Conservation (phyloP, 2,329 filamentous ascomycete genomes). For the Neophaeococcomyces aloes region DNA sequence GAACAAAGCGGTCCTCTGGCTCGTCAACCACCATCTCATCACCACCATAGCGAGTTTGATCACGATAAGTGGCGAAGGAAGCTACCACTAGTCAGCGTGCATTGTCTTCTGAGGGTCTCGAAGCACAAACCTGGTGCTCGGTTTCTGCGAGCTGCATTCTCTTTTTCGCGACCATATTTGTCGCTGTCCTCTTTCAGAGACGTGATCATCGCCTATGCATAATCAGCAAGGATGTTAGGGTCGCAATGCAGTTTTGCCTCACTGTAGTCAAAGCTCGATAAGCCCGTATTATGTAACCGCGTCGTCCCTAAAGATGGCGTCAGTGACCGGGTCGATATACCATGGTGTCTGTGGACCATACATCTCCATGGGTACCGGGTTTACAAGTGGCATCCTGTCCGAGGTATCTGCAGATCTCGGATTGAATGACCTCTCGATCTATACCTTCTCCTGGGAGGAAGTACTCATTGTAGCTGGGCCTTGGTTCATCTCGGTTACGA, state of each 20-base stretch:
- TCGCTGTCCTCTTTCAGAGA: conserved; percentile 45
- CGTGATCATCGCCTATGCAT: conserved; percentile 42
- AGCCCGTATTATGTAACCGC: conserved; percentile 67
- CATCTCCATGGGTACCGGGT: conserved; percentile 60
- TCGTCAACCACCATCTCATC: conserved; percentile 8
- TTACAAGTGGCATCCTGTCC: conserved; percentile 70
- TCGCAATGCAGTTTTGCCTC: conserved; percentile 28
- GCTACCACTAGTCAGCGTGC: conserved; percentile 10
- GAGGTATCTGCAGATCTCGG: conserved; percentile 73
- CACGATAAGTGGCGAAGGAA: conserved; percentile 8
- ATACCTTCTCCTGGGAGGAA: conserved; percentile 73
- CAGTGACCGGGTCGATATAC: background rate
- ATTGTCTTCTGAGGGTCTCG: background rate
- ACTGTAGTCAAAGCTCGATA: conserved; percentile 71
- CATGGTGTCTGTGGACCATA: conserved; percentile 33
- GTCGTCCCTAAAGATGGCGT: conserved; percentile 43
- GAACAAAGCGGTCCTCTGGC: conserved; percentile 3
- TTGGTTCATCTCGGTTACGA: conserved; percentile 13
- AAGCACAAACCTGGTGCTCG: background rate
- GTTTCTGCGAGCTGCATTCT: conserved; percentile 3
- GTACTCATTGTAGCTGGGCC: conserved; percentile 54
- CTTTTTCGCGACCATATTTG: conserved; percentile 25
- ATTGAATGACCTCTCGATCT: conserved; percentile 72
- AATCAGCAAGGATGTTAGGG: background rate
- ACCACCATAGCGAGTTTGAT: conserved; percentile 4